Percentiles rank a stretch among this genome's conserved stretches.
Conservation (phyloP, 352 stramenopile species). For the Pythium aristosporum region DNA sequence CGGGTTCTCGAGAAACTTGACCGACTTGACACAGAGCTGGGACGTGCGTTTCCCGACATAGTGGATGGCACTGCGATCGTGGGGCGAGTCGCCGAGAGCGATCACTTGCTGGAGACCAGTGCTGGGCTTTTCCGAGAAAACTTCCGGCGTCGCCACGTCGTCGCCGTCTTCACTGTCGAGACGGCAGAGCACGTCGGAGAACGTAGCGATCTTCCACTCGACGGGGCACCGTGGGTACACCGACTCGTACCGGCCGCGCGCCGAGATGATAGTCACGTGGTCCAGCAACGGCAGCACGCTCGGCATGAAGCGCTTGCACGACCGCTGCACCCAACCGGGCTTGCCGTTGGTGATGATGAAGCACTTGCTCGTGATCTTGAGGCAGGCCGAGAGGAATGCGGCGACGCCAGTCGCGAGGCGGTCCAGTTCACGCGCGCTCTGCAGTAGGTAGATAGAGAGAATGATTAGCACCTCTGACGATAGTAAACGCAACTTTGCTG, state of each 20-base stretch:
- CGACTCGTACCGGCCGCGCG: constrained; percentile 59
- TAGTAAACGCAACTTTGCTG: not conserved
- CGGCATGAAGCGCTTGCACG: constrained; percentile 70
- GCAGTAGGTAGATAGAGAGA: constrained; percentile 10
- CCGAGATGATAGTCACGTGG: constrained; percentile 64
- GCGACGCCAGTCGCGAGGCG: constrained; percentile 39
- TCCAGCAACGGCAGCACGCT: constrained; percentile 51
- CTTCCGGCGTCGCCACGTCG: constrained; percentile 6
- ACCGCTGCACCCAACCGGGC: constrained; percentile 70
- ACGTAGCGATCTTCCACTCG: constrained; percentile 82
- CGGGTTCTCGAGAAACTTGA: constrained; percentile 79
- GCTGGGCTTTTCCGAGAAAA: constrained; percentile 6
- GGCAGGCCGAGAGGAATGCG: constrained; percentile 49
- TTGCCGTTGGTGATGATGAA: constrained; percentile 76
- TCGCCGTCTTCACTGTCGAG: constrained; percentile 11
- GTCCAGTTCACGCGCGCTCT: constrained; percentile 30
- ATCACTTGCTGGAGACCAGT: constrained; percentile 52
- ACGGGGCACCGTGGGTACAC: constrained; percentile 56
- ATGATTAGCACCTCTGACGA: not conserved
- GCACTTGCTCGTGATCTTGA: constrained; percentile 37
- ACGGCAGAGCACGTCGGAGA: constrained; percentile 53
- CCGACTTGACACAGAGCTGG: constrained; percentile 62
- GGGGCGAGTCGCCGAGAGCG: constrained; percentile 65
- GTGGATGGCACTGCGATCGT: constrained; percentile 72
- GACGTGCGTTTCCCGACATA: constrained; percentile 52